Conservation (phyloP, 2,329 filamentous ascomycete species). For the Gliomastix tumulicola region DNA sequence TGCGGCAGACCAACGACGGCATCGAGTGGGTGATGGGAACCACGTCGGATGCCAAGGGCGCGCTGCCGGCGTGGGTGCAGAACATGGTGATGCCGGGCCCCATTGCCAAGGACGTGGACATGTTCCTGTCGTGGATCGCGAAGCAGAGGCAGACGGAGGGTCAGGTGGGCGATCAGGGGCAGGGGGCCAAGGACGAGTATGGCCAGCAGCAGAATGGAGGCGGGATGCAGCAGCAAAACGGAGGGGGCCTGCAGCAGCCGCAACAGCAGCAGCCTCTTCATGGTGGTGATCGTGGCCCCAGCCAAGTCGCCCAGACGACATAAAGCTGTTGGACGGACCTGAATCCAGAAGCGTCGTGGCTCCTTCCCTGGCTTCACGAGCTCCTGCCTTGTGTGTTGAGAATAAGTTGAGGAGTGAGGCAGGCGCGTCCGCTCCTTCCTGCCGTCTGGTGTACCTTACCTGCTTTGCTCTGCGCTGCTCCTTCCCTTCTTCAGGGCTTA, state of each 20-base stretch:
- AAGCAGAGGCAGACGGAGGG: constrained; percentile 29
- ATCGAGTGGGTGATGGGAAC: constrained; percentile 74
- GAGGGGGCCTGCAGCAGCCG: not conserved
- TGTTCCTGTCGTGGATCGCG: constrained; percentile 58
- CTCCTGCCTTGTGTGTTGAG: too few relatives aligned
- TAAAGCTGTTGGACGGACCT: too few relatives aligned
- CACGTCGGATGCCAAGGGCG: constrained; percentile 61
- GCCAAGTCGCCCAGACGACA: too few relatives aligned
- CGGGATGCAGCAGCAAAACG: not conserved
- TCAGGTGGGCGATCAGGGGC: too few relatives aligned
- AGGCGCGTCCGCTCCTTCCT: too few relatives aligned
- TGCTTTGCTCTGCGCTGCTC: too few relatives aligned
- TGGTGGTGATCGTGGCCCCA: too few relatives aligned
- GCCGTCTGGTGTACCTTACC: too few relatives aligned
- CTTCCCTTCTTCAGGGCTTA: too few relatives aligned
- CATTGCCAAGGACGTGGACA: constrained; percentile 64
- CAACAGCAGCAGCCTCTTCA: not conserved
- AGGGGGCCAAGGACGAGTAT: constrained; percentile 1
- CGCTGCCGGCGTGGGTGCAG: constrained; percentile 60
- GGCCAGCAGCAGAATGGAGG: not conserved
- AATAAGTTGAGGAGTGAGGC: too few relatives aligned
- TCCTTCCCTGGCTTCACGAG: too few relatives aligned
- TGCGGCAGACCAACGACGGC: constrained; percentile 35
- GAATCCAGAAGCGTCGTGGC: too few relatives aligned
- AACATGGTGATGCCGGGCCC: constrained; percentile 53